These are phyloP conservation scores for Lecanicillium sp. DNA, from an alignment of 2,329 filamentous ascomycete genomes.

Conservation along the genomic window DNA sequence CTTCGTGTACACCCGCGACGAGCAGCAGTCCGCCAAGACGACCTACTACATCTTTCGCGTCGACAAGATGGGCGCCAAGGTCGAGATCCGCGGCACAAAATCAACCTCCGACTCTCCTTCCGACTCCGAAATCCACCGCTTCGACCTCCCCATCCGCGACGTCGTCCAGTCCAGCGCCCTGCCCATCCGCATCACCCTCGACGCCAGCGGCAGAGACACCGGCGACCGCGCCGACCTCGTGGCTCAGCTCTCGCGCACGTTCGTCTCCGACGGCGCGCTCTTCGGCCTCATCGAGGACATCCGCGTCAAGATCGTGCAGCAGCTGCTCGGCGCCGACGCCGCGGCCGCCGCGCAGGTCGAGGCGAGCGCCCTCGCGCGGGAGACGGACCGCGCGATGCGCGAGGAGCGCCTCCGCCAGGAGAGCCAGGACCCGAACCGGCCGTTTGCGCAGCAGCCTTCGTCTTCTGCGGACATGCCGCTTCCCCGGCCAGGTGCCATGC, in stretches of 20 bases:
- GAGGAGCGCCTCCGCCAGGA: conserved; percentile 35
- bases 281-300: conserved; percentile 62
- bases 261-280: conserved; percentile 67
- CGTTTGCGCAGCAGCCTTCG: conserved; percentile 36
- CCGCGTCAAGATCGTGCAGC: conserved; percentile 77
- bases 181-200: conserved; percentile 50
- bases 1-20: conserved; percentile 81
- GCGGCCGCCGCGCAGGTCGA: conserved; percentile 73
- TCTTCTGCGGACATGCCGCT: conserved; percentile 53
- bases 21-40: conserved; percentile 65
- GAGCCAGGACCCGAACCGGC: conserved; percentile 28
- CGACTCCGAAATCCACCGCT: conserved; percentile 50
- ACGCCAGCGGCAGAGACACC: conserved; percentile 25
- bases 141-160: conserved; percentile 67
- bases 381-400: conserved; percentile 36
- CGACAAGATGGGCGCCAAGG: conserved; percentile 74
- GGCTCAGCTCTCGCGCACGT: conserved; percentile 52
- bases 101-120: conserved; percentile 71
- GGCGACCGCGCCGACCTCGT: conserved; percentile 41
- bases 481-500: conserved; percentile 62
- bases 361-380: conserved; percentile 34
- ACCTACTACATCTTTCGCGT: conserved; percentile 69
- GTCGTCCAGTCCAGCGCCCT: conserved; percentile 58
- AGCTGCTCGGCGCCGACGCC: conserved; percentile 68
- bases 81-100: conserved; percentile 72